Percentiles rank a stretch among this genome's conserved stretches.
Evolutionary conservation across 176 grass and related monocot species (phyloP).

Genomic region (Zoysia pacifica): DNA sequence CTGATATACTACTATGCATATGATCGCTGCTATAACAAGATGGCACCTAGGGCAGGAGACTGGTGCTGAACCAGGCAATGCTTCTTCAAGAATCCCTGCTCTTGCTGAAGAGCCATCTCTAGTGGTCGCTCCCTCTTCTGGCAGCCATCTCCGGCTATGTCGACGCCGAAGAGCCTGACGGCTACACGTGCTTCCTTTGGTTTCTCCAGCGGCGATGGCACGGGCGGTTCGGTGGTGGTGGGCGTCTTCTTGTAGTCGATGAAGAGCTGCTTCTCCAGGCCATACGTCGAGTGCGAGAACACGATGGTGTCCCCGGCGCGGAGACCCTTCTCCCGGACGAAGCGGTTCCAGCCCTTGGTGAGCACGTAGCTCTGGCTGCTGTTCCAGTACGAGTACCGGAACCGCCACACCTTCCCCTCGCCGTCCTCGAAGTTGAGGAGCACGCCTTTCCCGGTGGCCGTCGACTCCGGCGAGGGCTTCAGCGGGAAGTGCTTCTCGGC

Average conservation of each 20-base stretch:
- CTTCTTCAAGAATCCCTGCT: constrained; percentile 36
- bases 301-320: constrained; percentile 73
- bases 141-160: constrained; percentile 49
- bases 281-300: constrained; percentile 59
- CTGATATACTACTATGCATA: background rate
- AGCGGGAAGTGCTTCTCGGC: constrained; percentile 69
- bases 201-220: background rate
- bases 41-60: constrained; percentile 52
- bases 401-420: constrained; percentile 74
- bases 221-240: background rate
- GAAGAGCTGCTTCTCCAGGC: constrained; percentile 61
- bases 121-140: constrained; percentile 31
- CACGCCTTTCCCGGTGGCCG: constrained; percentile 51
- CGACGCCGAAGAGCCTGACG: constrained; percentile 66
- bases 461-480: background rate
- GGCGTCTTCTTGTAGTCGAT: constrained; percentile 68
- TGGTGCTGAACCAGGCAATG: constrained; percentile 40
- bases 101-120: constrained; percentile 33
- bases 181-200: constrained; percentile 37
- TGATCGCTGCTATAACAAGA: constrained; percentile 40
- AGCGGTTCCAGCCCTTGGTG: constrained; percentile 95
- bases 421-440: constrained; percentile 92
- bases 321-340: constrained; percentile 88
- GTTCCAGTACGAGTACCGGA: constrained; percentile 95
- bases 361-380: constrained; percentile 99